Base-by-base conservation (phyloP, 208 protist genomes). In the Endotrypanum monterogeii region DNA sequence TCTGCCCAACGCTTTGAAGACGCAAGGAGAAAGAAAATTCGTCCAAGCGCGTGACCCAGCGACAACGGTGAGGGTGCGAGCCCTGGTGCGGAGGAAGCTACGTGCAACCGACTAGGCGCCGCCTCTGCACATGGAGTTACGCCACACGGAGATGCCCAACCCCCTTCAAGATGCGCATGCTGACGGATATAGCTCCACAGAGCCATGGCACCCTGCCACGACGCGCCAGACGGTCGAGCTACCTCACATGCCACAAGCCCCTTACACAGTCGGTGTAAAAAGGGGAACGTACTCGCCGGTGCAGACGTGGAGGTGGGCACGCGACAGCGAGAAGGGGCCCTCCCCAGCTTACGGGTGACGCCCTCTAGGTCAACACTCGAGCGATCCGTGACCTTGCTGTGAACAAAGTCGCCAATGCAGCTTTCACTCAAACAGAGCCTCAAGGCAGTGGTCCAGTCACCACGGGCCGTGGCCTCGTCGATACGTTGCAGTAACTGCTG, bases 361-460 rank as follows among this genome's bases (percentile, higher is more conserved):
- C 46, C 37, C 37, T 65, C 35, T 44, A 37, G 16, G 8, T 48
- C 37, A 30, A 65, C 60, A 48, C 23, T 9, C 23, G 23, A 65
- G 12, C 23, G 39, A 30, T 46, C 20, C 60, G 23, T 65, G 60
- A 2, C 37, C 60, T 48, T 23, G 2, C 9, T 46, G 37, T 12
- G 18, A 28, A 37, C 20, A 23, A n/a, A 23, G 44, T 37, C 60
- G 3, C 44, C 60, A 44, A 16, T 11, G 25, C 23, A 25, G 35
- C 9, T 32, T 3, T 69, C 50, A 32, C 5, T 35, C 54, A 75
- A 61, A 46, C 76, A 76, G 12, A 83, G 73, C 30, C 41, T 57
- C 69, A 95, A 55, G 11, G 90, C 86, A 11, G 68, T 35, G 23
- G 46, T 80, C 90, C 90, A 94, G 65, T 92, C 83, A 25, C 88